Conservation (phyloP, 1,284 basidiomycete species). For the Melampsora occidentalis region DNA sequence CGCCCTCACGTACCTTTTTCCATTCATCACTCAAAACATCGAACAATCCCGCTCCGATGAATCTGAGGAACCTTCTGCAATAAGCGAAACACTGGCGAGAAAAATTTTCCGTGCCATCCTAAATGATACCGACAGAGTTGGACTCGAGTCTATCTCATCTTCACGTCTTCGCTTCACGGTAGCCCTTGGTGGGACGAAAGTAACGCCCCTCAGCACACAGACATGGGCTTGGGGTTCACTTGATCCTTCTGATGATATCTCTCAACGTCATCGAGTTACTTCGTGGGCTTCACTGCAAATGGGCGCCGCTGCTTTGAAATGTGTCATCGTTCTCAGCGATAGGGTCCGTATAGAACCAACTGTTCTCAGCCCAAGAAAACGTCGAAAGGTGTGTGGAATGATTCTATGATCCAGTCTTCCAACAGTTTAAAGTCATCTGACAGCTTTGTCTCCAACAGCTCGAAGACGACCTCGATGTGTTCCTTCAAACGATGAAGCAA, state of each 20-base stretch:
- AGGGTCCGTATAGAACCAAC: constrained; percentile 1
- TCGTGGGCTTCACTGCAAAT: constrained; percentile 30
- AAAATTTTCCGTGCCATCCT: constrained; percentile 12
- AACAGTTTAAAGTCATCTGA: not conserved
- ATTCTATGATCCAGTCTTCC: not conserved
- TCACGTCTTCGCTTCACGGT: constrained; percentile 23
- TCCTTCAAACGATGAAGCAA: constrained; percentile 29
- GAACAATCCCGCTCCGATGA: not conserved
- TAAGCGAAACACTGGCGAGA: constrained; percentile 12
- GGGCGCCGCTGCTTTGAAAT: constrained; percentile 31
- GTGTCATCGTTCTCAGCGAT: not conserved
- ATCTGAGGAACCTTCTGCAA: not conserved
- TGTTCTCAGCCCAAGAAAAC: constrained; percentile 16
- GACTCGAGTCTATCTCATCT: constrained; percentile 11
- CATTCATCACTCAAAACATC: constrained; percentile 28
- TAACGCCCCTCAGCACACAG: constrained; percentile 21
- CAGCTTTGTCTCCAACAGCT: constrained; percentile 18
- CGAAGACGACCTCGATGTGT: constrained; percentile 28
- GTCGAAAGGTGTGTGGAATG: constrained; percentile 33
- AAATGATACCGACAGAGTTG: constrained; percentile 21
- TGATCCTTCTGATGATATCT: constrained; percentile 20
- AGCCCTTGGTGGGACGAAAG: not conserved
- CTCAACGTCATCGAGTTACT: constrained; percentile 18
- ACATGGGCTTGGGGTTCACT: constrained; percentile 13
- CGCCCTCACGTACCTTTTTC: constrained; percentile 31